Evolutionary conservation across 768 basidiomycete genomes (phyloP).

Genomic region (Hericium alpestre): DNA sequence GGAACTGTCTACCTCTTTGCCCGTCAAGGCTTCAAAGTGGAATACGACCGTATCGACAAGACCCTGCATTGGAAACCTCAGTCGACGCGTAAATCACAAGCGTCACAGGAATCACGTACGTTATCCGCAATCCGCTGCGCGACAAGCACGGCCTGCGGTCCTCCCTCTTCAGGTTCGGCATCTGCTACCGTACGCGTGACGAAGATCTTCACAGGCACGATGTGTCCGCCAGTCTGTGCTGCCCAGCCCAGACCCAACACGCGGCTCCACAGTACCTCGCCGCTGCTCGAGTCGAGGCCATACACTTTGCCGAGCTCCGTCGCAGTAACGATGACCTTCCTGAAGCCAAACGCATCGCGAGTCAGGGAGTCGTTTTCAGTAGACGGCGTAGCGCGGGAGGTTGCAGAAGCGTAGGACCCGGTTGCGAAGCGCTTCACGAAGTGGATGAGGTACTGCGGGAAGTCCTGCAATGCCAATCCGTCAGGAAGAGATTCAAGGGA

Average conservation of each 20-base stretch:
- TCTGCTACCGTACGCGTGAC: slow-evolving; percentile 39
- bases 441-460: slow-evolving; percentile 57
- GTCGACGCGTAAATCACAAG: neutral
- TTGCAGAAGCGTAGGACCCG: slow-evolving; percentile 49
- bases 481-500: neutral
- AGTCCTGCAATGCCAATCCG: slow-evolving; percentile 30
- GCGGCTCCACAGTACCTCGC: slow-evolving; percentile 70
- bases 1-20: slow-evolving; percentile 37
- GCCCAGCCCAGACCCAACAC: slow-evolving; percentile 68
- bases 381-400: slow-evolving; percentile 20
- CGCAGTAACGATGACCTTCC: slow-evolving; percentile 68
- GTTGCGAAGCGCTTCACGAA: slow-evolving; percentile 67
- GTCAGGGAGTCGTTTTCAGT: slow-evolving; percentile 29
- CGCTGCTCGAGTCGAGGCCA: slow-evolving; percentile 72
- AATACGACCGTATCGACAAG: slow-evolving; percentile 65
- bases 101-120: slow-evolving; percentile 28
- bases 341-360: slow-evolving; percentile 79
- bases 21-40: slow-evolving; percentile 71
- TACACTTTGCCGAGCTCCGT: slow-evolving; percentile 68
- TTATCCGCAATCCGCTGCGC: slow-evolving; percentile 53
- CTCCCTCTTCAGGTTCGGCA: slow-evolving; percentile 4
- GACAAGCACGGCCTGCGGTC: slow-evolving; percentile 53
- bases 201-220: slow-evolving; percentile 55
- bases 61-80: slow-evolving; percentile 25
- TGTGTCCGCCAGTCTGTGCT: slow-evolving; percentile 39